Evolutionary conservation across 441 rosid genomes (phyloP), one percentile per base, ranked within the genome.

Genomic region (Adansonia madagascariensis): DNA sequence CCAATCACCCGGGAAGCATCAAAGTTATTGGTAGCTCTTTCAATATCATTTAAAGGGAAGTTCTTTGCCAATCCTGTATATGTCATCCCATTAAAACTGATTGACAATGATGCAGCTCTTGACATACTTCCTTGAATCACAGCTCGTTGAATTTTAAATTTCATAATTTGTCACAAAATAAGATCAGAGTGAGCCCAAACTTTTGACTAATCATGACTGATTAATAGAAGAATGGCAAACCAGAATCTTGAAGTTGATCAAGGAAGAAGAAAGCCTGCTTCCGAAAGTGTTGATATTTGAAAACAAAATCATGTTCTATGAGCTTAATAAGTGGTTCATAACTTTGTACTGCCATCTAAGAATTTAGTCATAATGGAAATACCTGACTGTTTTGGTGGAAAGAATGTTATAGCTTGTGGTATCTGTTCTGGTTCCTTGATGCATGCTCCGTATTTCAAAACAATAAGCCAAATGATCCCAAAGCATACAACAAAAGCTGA

Each of bases 21-120:
- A 57, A 91, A 90, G 71, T 78, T 75, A 65, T 85, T 81, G 4
- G 94, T 92, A 15, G 91, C 93, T 82, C 67, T 88, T 81, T 92
- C 86, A 52, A 92, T 88, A 18, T 87, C 94, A 72, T 60, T 80
- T 72, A 80, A 73, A 27, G 88, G 72, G 79, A 82, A 92, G 63
- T 86, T 85, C 80, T 86, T 92, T 27, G 92, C 88, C n/a, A 88
- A 82, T 75, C 97, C 91, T 3, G 88, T 77, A 66, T 85, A 88
- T 57, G 91, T 77, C 86, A 81, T 73, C 71, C 89, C 88, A 70
- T 82, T 83, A 80, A 91, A 83, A 80, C 82, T 82, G 1, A 81
- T 41, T 44, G 89, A 83, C 78, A 83, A 55, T 49, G 87, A 80
- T 71, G 81, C 74, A 61, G 83, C 69, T 75, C 77, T 72, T 63